These are phyloP conservation scores for Teunomyces kruisii DNA, from an alignment of 805 yeast genomes.

Conservation along the genomic window DNA sequence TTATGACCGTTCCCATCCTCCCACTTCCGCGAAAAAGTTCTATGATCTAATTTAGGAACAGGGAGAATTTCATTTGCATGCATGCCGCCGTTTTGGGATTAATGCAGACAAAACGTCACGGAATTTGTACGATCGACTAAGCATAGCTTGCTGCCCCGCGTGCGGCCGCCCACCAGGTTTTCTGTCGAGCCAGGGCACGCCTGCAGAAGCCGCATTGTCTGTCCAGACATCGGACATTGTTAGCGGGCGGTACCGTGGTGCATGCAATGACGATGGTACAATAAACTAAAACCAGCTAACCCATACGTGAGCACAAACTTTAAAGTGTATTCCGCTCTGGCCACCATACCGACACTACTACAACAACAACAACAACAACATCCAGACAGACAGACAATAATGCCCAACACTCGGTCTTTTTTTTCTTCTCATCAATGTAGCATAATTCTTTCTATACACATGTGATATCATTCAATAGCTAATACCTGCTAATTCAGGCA, in stretches of 20 bases:
- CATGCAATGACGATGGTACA: neutral
- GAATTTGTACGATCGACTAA: no score
- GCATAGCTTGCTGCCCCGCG: no score
- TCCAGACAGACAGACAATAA: no score
- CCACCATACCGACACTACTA: no score
- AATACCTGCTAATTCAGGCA: no score
- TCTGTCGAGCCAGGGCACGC: no score
- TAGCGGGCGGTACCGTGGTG: neutral
- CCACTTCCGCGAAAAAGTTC: neutral
- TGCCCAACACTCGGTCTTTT: no score
- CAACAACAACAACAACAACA: no score
- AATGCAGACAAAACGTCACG: neutral
- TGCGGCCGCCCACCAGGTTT: no score
- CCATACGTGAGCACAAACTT: neutral
- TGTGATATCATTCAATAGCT: neutral
- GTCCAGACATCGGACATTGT: neutral
- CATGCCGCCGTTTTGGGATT: neutral
- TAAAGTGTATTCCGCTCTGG: no score
- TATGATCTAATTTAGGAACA: constrained; percentile 1
- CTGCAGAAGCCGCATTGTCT: no score
- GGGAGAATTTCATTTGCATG: neutral
- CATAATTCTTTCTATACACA: neutral
- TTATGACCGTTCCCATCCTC: neutral
- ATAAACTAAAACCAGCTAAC: neutral
- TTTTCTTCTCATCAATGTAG: neutral